Evolutionary conservation across 1,139 yeast species (phyloP).

Genomic region (Geotrichum candidum): DNA sequence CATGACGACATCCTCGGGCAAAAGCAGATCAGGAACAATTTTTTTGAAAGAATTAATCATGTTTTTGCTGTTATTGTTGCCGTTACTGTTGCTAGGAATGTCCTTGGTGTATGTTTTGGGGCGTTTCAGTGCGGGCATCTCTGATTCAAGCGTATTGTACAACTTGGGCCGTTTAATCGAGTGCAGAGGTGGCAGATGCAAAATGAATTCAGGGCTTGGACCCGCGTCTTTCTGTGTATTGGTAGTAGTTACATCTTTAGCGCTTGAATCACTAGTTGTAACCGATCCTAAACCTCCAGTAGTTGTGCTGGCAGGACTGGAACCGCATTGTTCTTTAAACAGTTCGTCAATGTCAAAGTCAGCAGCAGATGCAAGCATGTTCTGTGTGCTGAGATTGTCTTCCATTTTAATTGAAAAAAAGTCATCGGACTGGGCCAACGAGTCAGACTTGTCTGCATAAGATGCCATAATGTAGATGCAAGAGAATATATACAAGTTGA

Average conservation of each 20-base stretch:
- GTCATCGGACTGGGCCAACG: not conserved
- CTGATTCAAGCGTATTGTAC: not conserved
- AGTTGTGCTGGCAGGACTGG: not conserved
- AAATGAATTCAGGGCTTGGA: not conserved
- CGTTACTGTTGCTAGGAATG: not conserved
- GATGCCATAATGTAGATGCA: not conserved
- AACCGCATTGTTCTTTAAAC: constrained; percentile 5
- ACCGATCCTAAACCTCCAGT: too few species aligned
- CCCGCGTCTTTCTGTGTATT: not conserved
- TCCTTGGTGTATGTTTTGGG: not conserved
- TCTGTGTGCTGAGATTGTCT: not conserved
- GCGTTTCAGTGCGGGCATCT: constrained; percentile 6
- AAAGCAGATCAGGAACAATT: constrained; percentile 2
- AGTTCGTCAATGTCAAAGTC: constrained; percentile 11
- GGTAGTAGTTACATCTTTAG: not conserved
- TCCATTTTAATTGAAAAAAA: not conserved
- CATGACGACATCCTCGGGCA: constrained; percentile 10
- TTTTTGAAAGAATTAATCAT: not conserved
- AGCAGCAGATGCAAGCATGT: not conserved
- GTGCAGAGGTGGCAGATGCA: constrained; percentile 2
- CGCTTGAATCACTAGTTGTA: not conserved
- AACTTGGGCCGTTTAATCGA: not conserved
- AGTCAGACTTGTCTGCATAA: not conserved
- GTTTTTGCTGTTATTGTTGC: not conserved
- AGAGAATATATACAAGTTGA: not conserved